phyloP scores from a whole-genome alignment of 768 basidiomycete species.

The Lanmaoa pseudosensibilis region DNA sequence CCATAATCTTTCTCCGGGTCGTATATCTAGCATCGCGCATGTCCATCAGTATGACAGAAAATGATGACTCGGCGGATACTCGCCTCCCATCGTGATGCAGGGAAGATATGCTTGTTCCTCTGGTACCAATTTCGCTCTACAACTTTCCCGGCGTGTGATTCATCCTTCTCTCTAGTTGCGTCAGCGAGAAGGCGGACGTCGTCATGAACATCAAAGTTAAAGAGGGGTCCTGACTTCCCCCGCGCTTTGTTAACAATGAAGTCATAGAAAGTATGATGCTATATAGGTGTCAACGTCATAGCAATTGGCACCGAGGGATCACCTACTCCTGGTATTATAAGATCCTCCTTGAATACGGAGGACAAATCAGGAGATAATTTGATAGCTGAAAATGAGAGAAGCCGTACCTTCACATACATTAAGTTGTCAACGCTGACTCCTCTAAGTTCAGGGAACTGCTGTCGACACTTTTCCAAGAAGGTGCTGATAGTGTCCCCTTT shows the following conservation, averaged over 20 bases:
- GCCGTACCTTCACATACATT: constrained; percentile 92
- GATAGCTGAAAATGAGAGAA: background rate
- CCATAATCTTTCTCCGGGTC: constrained; percentile 95
- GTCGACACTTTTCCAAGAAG: constrained; percentile 91
- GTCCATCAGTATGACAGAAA: background rate
- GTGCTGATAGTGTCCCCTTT: constrained; percentile 88
- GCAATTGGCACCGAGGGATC: background rate
- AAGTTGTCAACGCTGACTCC: constrained; percentile 92
- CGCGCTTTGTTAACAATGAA: constrained; percentile 98
- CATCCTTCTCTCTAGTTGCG: constrained; percentile 95
- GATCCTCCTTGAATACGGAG: constrained; percentile 71
- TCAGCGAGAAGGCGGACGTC: constrained; percentile 94
- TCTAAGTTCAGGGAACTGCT: constrained; percentile 90
- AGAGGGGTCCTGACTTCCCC: constrained; percentile 96
- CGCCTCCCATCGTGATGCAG: constrained; percentile 95
- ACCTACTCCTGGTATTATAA: constrained; percentile 93
- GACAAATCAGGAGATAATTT: constrained; percentile 1
- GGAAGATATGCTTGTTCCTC: constrained; percentile 96
- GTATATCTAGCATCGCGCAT: constrained; percentile 57
- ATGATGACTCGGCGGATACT: constrained; percentile 21
- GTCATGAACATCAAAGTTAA: constrained; percentile 99
- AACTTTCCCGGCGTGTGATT: constrained; percentile 98
- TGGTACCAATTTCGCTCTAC: constrained; percentile 96
- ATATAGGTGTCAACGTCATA: constrained; percentile 2
- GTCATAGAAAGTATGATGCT: constrained; percentile 99